Base-by-base conservation (phyloP, 2,329 filamentous ascomycete species). In the Aspergillus sp. region DNA sequence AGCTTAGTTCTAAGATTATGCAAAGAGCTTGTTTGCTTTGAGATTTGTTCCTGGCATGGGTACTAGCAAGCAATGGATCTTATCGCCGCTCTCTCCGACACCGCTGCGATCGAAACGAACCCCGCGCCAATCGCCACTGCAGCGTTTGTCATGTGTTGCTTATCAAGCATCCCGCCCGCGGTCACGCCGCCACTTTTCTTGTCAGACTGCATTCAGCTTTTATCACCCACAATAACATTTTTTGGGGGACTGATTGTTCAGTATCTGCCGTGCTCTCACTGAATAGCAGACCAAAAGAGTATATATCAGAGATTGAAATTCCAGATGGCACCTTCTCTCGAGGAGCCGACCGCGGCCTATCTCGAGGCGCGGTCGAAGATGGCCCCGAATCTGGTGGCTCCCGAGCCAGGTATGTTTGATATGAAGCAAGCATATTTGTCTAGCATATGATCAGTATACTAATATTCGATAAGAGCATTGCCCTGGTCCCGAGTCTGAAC, bases 341-440 rank as follows among this genome's bases (percentile, higher is more conserved):
- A 96, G 79, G 87, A 89, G 69, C 85, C 89, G 41, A 82, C 88
- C 55, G 82, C 88, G 63, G 88, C 91, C 60, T 89, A 92, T 64
- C 81, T 96, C 67, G 81, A 87, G 67, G 89, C 91, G 72, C 90
- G 91, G 7, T 82, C 93, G 59, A 92, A 92, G 76, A 82, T 86
- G 58, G 89, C 91, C 55, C 92, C 94, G 1, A 85, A 91, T 65
- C 89, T 99, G 57, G 91, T 98, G 65, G 95, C 95, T 19, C 94
- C 95, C 43, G 93, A 98, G 74, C 94, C 94, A 72, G 85, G 84
- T 85, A 79, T 57, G 72, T 47, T 23, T n/a, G 25, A 58, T 41
- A 52, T 54, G 60, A 13, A 45, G 57, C 50, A 54, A 50, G 17
- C 6, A 47, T 30, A 47, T 25, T 15, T 36, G 19, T 8, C 13